Percentiles rank a stretch among this genome's conserved stretches.
These are phyloP conservation scores for Aspergillus jensenii DNA, from an alignment of 2,329 filamentous ascomycete genomes.

Conservation along the genomic window DNA sequence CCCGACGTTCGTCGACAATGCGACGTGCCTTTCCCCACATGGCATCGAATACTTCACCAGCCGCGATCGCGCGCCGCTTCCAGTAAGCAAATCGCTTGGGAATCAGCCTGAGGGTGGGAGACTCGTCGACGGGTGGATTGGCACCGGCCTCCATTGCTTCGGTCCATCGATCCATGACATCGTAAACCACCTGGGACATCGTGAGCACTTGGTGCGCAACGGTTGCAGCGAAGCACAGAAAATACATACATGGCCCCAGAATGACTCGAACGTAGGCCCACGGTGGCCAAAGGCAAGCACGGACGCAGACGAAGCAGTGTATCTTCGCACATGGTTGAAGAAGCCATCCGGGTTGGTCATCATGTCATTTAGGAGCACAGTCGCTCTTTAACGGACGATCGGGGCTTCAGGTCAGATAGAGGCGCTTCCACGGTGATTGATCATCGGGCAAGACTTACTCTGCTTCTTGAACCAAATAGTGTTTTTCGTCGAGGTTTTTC, in stretches of 20 bases:
- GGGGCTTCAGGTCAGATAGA: too few species aligned
- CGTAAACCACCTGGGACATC: not conserved
- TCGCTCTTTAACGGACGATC: not conserved
- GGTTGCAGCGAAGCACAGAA: too few species aligned
- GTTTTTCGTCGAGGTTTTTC: not conserved
- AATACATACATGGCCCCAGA: not conserved
- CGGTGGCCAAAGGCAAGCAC: not conserved
- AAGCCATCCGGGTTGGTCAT: not conserved
- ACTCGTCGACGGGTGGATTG: slow-evolving; percentile 51
- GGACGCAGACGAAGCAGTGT: not conserved
- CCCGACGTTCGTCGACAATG: slow-evolving; percentile 35
- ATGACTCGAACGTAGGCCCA: not conserved
- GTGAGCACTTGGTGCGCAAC: not conserved
- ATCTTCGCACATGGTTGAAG: not conserved
- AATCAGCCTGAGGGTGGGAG: slow-evolving; percentile 44
- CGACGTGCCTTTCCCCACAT: slow-evolving; percentile 38
- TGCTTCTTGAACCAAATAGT: not conserved
- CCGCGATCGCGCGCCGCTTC: slow-evolving; percentile 30
- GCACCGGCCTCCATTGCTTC: slow-evolving; percentile 43
- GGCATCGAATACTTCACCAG: slow-evolving; percentile 39
- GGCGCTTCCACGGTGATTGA: too few species aligned
- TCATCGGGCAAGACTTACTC: not conserved
- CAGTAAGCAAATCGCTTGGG: slow-evolving; percentile 45
- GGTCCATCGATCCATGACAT: not conserved
- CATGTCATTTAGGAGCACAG: not conserved